Conservation (phyloP, 352 stramenopile genomes). For the Halophytophthora polymorphica region DNA sequence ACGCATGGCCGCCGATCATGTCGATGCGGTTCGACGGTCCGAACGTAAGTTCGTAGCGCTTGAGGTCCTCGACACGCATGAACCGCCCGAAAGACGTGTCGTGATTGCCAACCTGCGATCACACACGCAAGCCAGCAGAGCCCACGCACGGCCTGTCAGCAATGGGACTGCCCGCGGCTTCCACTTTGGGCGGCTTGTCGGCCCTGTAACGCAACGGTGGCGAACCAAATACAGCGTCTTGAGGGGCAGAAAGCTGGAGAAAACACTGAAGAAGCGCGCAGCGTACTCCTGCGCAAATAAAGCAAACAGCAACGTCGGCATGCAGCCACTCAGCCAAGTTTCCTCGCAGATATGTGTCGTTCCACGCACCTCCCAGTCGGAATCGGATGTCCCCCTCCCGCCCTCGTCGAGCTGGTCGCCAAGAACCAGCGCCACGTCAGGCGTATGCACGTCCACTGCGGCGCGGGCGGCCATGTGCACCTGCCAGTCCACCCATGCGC, state of each 20-base stretch:
- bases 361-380: constrained; percentile 45
- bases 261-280: constrained; percentile 40
- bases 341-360: not conserved
- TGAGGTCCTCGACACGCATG: constrained; percentile 35
- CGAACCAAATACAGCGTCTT: constrained; percentile 58
- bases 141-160: not conserved
- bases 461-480: constrained; percentile 32
- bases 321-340: not conserved
- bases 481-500: constrained; percentile 76
- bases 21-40: constrained; percentile 50
- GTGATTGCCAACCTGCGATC: constrained; percentile 63
- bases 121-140: not conserved
- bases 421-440: constrained; percentile 58
- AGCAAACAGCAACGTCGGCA: not conserved
- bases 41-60: constrained; percentile 60
- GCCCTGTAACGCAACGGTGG: not conserved
- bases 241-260: constrained; percentile 34
- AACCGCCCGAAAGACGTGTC: constrained; percentile 65
- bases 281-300: constrained; percentile 39
- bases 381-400: constrained; percentile 38
- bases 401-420: constrained; percentile 81
- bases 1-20: constrained; percentile 44
- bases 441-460: constrained; percentile 46
- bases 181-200: not conserved
- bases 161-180: not conserved